Evolutionary conservation across 2,329 filamentous ascomycete species (phyloP).

Genomic region (Volutella citrinella): DNA sequence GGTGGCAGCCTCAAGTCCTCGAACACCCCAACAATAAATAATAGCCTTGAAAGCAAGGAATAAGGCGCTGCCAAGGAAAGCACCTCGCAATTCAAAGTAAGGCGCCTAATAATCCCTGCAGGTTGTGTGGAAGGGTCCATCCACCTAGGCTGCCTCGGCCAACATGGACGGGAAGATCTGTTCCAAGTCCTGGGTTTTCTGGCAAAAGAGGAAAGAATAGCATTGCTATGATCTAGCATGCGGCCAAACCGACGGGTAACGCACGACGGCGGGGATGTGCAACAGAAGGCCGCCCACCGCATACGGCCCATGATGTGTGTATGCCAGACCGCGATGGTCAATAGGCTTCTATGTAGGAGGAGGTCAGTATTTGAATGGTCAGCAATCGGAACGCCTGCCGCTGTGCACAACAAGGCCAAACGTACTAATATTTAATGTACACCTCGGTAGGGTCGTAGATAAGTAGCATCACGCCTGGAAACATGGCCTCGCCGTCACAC

Average conservation of each 20-base stretch:
- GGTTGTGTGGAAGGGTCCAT: slow-evolving; percentile 55
- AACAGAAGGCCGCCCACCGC: slow-evolving; percentile 55
- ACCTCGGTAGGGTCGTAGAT: too few relatives aligned
- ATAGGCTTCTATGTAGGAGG: too few relatives aligned
- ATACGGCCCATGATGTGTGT: too few relatives aligned
- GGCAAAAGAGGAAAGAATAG: slow-evolving; percentile 57
- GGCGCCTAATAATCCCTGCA: slow-evolving; percentile 62
- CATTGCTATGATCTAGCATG: slow-evolving; percentile 48
- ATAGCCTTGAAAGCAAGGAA: slow-evolving; percentile 62
- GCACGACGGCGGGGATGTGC: slow-evolving; percentile 50
- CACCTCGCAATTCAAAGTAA: slow-evolving; percentile 58
- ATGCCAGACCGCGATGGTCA: too few relatives aligned
- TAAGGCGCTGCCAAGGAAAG: slow-evolving; percentile 61
- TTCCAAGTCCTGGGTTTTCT: slow-evolving; percentile 54
- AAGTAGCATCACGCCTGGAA: slow-evolving; percentile 59
- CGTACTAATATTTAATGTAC: too few relatives aligned
- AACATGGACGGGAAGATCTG: slow-evolving; percentile 60
- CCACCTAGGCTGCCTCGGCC: slow-evolving; percentile 60
- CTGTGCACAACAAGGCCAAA: too few relatives aligned
- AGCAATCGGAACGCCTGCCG: too few relatives aligned
- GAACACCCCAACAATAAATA: slow-evolving; percentile 32
- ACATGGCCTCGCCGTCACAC: slow-evolving; percentile 51
- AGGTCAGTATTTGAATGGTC: too few relatives aligned
- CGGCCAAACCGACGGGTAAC: slow-evolving; percentile 48
- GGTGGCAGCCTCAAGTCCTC: slow-evolving; percentile 39